Base-by-base conservation (phyloP, 768 basidiomycete genomes). In the Mycena vulgaris region DNA sequence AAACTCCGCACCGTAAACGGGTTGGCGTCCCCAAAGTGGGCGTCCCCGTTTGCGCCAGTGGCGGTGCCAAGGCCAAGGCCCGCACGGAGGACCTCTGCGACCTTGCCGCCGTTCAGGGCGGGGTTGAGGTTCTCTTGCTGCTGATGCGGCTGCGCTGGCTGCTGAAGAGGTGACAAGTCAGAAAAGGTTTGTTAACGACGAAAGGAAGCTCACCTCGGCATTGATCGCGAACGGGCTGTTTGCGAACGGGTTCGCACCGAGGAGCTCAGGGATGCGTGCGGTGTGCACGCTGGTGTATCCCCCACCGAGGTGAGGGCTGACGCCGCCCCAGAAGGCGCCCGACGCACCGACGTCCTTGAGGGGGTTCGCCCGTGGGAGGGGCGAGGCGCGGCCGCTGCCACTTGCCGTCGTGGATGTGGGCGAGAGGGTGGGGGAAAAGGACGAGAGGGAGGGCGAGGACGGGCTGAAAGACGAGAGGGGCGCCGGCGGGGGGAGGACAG, bases 1-100 rank as follows among this genome's bases (percentile, higher is more conserved):
- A 97, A 83, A 2, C 88, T 90, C 85, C 95, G 96, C 85, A 97
- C 89, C 3, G 93, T 96, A 80, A 96, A 96, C 16, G 92, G 90
- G 72, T 94, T 95, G 71, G 85, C 78, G 73, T 96, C 95, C 27
- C 91, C 85, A 80, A 95, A 96, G 19, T n/a, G 21, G 21, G n/a
- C 21, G n/a, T 21, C 64, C 68, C 30, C 49, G 52, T 37, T 37
- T 14, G 65, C 35, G 9, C 68, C 63, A 13, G 57, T 68, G 16
- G 35, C 72, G 1, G 66, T 37, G n/a, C 70, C 63, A 3, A 70
- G 35, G n/a, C 71, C 70, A 2, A 69, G 25, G 14, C 68, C 72
- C 30, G 68, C 17, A 39, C 68, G 74, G 33, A 71, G 10, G 14
- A 73, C 64, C 48, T 69, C 71, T 31, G 71, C 68, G 35, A 71